Evolutionary conservation across 495 filamentous ascomycete genomes (phyloP).

Genomic region (Hypoxylon perforatum): DNA sequence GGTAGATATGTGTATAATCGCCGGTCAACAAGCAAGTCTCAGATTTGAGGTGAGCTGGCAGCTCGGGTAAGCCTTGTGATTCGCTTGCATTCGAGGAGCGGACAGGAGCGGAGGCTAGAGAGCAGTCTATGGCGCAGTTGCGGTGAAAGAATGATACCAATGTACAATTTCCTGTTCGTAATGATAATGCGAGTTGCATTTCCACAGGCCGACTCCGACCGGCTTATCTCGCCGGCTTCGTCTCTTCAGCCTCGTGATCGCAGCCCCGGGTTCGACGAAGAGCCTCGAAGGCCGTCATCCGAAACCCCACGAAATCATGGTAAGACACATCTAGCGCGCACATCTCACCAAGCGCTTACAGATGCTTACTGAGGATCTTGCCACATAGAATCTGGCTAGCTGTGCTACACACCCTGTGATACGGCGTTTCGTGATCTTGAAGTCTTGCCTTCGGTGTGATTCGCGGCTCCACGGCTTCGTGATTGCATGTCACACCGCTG

Average conservation of each 20-base stretch:
- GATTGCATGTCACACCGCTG: neutral
- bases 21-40: no score
- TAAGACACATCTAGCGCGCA: neutral
- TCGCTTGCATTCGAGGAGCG: no score
- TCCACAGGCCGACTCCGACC: no score
- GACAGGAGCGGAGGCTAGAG: neutral
- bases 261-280: no score
- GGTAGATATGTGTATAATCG: no score
- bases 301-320: no score
- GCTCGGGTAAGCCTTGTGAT: no score
- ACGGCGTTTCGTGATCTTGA: neutral
- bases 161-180: slow-evolving; percentile 9
- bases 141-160: slow-evolving; percentile 24
- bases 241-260: no score
- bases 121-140: neutral
- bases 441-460: neutral
- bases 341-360: slow-evolving; percentile 8
- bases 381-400: neutral
- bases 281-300: no score
- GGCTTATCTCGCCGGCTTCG: no score
- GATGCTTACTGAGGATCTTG: neutral
- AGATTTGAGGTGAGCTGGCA: no score
- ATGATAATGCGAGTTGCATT: no score
- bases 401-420: slow-evolving; percentile 11
- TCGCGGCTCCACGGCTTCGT: neutral